Percentiles rank a stretch among this genome's conserved stretches.
phyloP scores from a whole-genome alignment of 768 basidiomycete genomes.

The Lentinus tigrinus region DNA sequence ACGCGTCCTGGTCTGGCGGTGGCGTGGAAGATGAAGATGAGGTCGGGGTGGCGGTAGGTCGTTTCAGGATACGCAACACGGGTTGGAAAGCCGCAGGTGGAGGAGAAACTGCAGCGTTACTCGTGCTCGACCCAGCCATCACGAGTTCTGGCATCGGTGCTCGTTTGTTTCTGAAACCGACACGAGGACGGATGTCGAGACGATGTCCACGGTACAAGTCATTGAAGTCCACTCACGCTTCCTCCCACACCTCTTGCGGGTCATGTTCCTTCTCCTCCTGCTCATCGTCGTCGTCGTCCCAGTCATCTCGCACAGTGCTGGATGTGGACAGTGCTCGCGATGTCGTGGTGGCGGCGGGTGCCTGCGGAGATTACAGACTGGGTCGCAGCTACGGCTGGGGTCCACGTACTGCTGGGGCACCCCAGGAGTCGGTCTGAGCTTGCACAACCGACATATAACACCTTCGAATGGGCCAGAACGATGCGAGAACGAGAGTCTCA shows the following conservation, averaged over 20 bases:
- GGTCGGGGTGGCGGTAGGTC: constrained; percentile 41
- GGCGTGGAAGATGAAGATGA: constrained; percentile 18
- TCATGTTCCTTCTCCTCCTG: constrained; percentile 45
- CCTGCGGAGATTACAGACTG: background rate
- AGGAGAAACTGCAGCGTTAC: constrained; percentile 37
- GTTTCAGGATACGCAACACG: constrained; percentile 70
- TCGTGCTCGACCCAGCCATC: constrained; percentile 38
- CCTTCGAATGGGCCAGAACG: background rate
- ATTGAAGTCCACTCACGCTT: constrained; percentile 52
- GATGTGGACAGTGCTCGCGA: background rate
- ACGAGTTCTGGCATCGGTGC: constrained; percentile 69
- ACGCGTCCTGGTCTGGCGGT: constrained; percentile 22
- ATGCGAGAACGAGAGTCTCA: background rate
- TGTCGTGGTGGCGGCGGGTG: background rate
- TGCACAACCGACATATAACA: constrained; percentile 1
- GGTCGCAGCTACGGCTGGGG: background rate
- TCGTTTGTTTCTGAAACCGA: constrained; percentile 50
- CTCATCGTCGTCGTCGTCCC: constrained; percentile 59
- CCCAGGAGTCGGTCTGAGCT: constrained; percentile 12
- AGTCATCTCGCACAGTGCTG: constrained; percentile 44
- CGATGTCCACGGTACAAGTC: background rate
- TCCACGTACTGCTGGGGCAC: constrained; percentile 11
- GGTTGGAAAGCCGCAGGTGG: constrained; percentile 61
- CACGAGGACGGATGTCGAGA: background rate
- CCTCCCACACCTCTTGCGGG: constrained; percentile 62